These are phyloP conservation scores for Fusarium newnesense DNA, from an alignment of 2,329 filamentous ascomycete genomes.

Conservation along the genomic window DNA sequence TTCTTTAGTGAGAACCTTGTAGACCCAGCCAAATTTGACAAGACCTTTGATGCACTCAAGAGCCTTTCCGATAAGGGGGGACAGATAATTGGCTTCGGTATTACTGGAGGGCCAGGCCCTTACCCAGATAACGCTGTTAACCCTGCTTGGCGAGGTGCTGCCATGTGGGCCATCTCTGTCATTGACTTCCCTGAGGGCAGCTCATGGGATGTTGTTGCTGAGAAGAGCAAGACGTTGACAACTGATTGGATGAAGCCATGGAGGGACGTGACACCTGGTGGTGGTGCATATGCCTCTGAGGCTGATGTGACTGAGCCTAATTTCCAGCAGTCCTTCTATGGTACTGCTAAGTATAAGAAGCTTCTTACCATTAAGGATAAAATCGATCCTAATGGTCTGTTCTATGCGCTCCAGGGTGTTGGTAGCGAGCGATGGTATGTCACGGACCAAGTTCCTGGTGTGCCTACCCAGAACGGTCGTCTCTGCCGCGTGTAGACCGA, in stretches of 20 bases:
- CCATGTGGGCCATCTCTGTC: slow-evolving; percentile 51
- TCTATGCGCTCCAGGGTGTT: slow-evolving; percentile 35
- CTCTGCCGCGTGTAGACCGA: slow-evolving; percentile 19
- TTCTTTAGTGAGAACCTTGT: slow-evolving; percentile 25
- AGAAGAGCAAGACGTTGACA: slow-evolving; percentile 33
- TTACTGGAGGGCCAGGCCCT: slow-evolving; percentile 45
- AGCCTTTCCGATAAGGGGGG: slow-evolving; percentile 54
- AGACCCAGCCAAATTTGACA: slow-evolving; percentile 44
- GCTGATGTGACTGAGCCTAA: slow-evolving; percentile 36
- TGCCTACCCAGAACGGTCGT: slow-evolving; percentile 41
- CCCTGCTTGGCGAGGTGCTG: slow-evolving; percentile 59
- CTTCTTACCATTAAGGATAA: slow-evolving; percentile 33
- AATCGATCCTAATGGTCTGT: slow-evolving; percentile 34
- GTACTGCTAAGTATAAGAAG: slow-evolving; percentile 29
- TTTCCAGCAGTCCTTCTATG: slow-evolving; percentile 40
- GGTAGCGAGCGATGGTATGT: slow-evolving; percentile 39
- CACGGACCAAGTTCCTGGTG: slow-evolving; percentile 26
- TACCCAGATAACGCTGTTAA: slow-evolving; percentile 56
- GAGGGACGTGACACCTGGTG: slow-evolving; percentile 32
- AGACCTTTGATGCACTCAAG: slow-evolving; percentile 51
- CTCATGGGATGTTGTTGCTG: slow-evolving; percentile 15
- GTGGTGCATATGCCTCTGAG: slow-evolving; percentile 38
- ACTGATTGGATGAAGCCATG: slow-evolving; percentile 44
- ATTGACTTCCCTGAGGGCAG: slow-evolving; percentile 44
- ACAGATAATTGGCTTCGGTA: slow-evolving; percentile 54